Conservation (phyloP, 352 stramenopile genomes). For the Phytophthora multivora region DNA sequence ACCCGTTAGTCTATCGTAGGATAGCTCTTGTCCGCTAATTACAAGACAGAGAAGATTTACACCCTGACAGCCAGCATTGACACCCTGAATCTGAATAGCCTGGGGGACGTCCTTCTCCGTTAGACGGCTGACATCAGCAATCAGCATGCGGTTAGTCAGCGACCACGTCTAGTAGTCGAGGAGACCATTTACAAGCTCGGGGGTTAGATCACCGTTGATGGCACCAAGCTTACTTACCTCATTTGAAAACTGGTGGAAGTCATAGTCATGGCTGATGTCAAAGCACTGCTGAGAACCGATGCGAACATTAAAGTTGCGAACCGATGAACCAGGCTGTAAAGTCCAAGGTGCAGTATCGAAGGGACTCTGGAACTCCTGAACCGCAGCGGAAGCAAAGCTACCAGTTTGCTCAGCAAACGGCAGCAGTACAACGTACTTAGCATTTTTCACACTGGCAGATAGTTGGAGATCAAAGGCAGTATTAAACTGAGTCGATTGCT, state of each 20-base stretch:
- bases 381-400: neutral
- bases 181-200: neutral
- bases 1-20: neutral
- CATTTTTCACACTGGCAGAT: constrained; percentile 3
- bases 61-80: neutral
- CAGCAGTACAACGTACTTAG: neutral
- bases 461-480: constrained; percentile 3
- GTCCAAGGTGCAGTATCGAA: constrained; percentile 2
- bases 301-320: constrained; percentile 5
- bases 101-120: neutral
- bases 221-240: constrained; percentile 1
- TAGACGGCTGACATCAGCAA: neutral
- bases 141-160: neutral
- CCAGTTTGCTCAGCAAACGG: constrained; percentile 1
- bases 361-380: neutral
- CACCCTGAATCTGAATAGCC: neutral
- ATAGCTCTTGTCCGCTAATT: neutral
- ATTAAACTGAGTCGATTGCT: neutral
- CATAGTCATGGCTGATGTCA: neutral
- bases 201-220: constrained; percentile 24
- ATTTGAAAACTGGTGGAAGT: neutral
- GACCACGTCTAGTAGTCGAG: constrained; percentile 1
- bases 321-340: neutral
- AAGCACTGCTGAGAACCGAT: neutral
- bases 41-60: neutral